Evolutionary conservation across 805 yeast genomes (phyloP).

Genomic region (Cyberlindnera nakhonratchasimensis): DNA sequence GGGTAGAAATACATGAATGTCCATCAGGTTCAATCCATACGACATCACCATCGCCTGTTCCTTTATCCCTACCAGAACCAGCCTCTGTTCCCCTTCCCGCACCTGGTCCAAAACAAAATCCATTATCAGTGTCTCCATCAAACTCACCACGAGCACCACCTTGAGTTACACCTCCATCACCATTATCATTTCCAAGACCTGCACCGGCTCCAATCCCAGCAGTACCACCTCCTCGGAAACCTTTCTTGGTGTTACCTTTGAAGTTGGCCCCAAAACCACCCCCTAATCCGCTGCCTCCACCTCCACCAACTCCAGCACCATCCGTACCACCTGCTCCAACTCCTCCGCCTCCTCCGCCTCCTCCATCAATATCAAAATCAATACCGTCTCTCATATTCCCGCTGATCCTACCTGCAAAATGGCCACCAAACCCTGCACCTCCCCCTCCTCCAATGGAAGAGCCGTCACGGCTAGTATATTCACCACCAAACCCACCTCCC

Average conservation of each 20-base stretch:
- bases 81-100: neutral
- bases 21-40: conserved; percentile 2
- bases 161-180: neutral
- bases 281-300: neutral
- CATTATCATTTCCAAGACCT: neutral
- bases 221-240: neutral
- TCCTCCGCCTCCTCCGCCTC: conserved; percentile 2
- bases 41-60: neutral
- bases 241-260: neutral
- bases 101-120: neutral
- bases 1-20: neutral
- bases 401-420: neutral
- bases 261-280: neutral
- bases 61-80: neutral
- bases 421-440: neutral
- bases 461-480: neutral
- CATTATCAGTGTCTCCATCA: neutral
- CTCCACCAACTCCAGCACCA: neutral
- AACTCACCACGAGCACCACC: neutral
- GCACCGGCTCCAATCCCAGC: neutral
- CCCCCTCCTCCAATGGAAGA: conserved; percentile 1
- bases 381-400: neutral
- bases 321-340: neutral
- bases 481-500: conserved; percentile 1
- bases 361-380: neutral